A percentile compares a stretch with the other conserved stretches of the same genome.
phyloP scores from a whole-genome alignment of 257 asterid species.

The Mentha longifolia region DNA sequence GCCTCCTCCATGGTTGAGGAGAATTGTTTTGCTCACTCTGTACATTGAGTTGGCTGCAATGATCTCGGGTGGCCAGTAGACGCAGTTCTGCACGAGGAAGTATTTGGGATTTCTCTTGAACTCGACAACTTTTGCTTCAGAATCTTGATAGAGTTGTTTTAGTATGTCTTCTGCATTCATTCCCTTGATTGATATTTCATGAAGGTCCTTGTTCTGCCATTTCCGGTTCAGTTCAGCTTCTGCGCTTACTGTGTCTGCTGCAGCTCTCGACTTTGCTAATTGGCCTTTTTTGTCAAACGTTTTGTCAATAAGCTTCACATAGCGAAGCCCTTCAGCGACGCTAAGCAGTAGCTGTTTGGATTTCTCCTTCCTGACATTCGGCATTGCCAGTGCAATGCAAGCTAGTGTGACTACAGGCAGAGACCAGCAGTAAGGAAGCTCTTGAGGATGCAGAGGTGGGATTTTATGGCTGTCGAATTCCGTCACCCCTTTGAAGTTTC shows the following conservation, averaged over 20 bases:
- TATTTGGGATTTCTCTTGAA: conserved; percentile 31
- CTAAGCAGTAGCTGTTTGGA: conserved; percentile 29
- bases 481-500: conserved; percentile 37
- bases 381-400: conserved; percentile 46
- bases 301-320: conserved; percentile 45
- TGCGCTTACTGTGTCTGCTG: conserved; percentile 45
- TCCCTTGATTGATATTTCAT: conserved; percentile 37
- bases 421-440: conserved; percentile 58
- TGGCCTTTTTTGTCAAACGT: conserved; percentile 34
- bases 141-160: conserved; percentile 21
- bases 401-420: conserved; percentile 49
- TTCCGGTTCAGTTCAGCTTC: conserved; percentile 40
- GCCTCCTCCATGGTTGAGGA: conserved; percentile 30
- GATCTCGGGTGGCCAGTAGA: conserved; percentile 40
- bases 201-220: conserved; percentile 49
- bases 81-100: conserved; percentile 35
- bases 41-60: conserved; percentile 52
- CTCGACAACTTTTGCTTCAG: conserved; percentile 34
- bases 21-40: conserved; percentile 39
- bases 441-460: conserved; percentile 42
- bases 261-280: conserved; percentile 35
- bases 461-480: conserved; percentile 42
- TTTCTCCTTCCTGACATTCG: conserved; percentile 34
- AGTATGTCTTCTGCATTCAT: conserved; percentile 21
- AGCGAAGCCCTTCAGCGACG: conserved; percentile 44